phyloP scores from a whole-genome alignment of 768 basidiomycete species.

The Gelatoporia subvermispora region DNA sequence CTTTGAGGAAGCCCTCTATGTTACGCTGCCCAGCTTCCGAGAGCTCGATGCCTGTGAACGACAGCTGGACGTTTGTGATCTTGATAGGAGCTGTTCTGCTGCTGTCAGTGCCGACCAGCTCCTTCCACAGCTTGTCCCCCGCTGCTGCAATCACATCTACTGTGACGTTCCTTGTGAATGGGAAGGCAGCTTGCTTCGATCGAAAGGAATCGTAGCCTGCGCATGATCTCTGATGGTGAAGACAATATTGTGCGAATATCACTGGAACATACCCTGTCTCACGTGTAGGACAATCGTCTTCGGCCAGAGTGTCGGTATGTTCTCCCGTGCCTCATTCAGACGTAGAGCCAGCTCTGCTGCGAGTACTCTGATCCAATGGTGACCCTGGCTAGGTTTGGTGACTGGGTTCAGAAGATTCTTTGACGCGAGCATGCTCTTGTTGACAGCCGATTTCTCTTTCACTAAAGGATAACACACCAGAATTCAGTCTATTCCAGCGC shows the following conservation, averaged over 20 bases:
- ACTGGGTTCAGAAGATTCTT: slow-evolving; percentile 87
- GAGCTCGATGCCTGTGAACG: slow-evolving; percentile 73
- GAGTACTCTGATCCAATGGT: slow-evolving; percentile 88
- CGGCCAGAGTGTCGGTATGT: slow-evolving; percentile 79
- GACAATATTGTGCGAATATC: neutral
- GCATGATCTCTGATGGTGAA: slow-evolving; percentile 2
- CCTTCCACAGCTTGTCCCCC: slow-evolving; percentile 83
- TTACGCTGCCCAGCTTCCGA: slow-evolving; percentile 76
- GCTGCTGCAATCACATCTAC: slow-evolving; percentile 73
- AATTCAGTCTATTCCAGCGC: too few relatives aligned
- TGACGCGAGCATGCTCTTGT: slow-evolving; percentile 94
- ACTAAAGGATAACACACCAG: too few relatives aligned
- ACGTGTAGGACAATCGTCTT: slow-evolving; percentile 82
- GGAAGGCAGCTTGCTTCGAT: slow-evolving; percentile 86
- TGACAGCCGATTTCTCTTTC: slow-evolving; percentile 73
- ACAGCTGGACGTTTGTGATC: slow-evolving; percentile 66
- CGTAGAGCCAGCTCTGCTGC: slow-evolving; percentile 87
- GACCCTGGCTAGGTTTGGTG: slow-evolving; percentile 66
- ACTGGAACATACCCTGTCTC: slow-evolving; percentile 50
- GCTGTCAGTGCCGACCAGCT: slow-evolving; percentile 58
- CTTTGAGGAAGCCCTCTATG: slow-evolving; percentile 82
- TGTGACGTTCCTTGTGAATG: slow-evolving; percentile 68
- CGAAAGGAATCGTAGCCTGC: slow-evolving; percentile 60
- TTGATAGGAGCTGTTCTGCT: slow-evolving; percentile 39
- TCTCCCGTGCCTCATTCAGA: slow-evolving; percentile 74